Evolutionary conservation across 2,329 filamentous ascomycete genomes (phyloP), one percentile per base, ranked within the genome.

Genomic region (Nothopassalora personata): DNA sequence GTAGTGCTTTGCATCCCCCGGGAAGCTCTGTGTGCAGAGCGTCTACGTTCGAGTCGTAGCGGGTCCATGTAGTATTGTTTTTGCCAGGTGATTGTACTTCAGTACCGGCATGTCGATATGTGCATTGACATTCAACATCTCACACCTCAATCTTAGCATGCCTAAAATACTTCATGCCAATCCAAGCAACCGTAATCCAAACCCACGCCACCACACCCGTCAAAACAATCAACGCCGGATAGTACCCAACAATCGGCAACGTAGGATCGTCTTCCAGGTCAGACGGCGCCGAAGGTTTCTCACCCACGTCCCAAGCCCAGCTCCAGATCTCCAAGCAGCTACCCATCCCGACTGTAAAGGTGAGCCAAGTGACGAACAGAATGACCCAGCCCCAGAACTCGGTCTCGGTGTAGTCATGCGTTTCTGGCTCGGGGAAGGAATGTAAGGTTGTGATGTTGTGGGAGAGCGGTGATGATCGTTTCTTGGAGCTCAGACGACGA

Each of bases 361-460:
- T 91, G 48, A 95, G 78, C 94, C 95, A 99, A 0, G 95, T 99
- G 50, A 90, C 87, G 45, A 89, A 78, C 33, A 99, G 79, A 51
- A 99, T 88, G 7, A 96, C 87, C 91, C 93, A 99, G 0, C 94
- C 94, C 93, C 94, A 99, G 86, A 90, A 96, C 69, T 94, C 92
- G 0, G 94, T 99, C 77, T 97, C 92, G 46, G 87, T 85, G 71
- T 97, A 97, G 75, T 96, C 90, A 87, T 91, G 94, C 60, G 87
- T 86, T 79, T 86, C 67, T 75, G 60, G 61, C 19, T 65, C 56
- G 5, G 60, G 53, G 43, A 62, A 63, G 15, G 59, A 57, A 4
- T 61, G 58, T 6, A 65, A 57, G n/a, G 58, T 55, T 45, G 53
- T 63, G 43, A 67, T 57, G 46, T 66, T 66, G 47, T 67, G 68